These are phyloP conservation scores for Fistulifera pelliculosa DNA, from an alignment of 108 stramenopile species.

Conservation along the genomic window DNA sequence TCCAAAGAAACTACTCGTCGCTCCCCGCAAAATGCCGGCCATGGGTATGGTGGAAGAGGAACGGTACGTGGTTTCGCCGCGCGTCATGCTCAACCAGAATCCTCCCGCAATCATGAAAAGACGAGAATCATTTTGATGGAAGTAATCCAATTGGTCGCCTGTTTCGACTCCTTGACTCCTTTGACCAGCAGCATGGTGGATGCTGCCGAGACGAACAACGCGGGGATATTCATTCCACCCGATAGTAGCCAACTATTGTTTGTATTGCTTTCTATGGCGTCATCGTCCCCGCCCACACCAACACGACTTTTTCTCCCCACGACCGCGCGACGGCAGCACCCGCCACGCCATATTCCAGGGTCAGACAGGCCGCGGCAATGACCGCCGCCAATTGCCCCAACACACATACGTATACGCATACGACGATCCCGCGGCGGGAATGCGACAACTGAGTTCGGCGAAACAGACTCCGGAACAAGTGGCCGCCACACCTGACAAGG, in stretches of 20 bases:
- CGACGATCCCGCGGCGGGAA: slow-evolving; percentile 71
- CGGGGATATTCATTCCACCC: slow-evolving; percentile 39
- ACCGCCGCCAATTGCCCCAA: slow-evolving; percentile 80
- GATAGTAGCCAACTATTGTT: background rate
- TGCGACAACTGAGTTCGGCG: slow-evolving; percentile 75
- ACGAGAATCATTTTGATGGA: slow-evolving; percentile 71
- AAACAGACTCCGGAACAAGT: slow-evolving; percentile 63
- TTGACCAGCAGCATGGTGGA: slow-evolving; percentile 41
- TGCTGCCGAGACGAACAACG: slow-evolving; percentile 42
- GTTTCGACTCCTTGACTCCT: slow-evolving; percentile 75
- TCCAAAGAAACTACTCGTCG: slow-evolving; percentile 78
- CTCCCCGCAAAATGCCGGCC: slow-evolving; percentile 60
- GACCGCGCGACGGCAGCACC: slow-evolving; percentile 82
- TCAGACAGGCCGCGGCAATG: slow-evolving; percentile 67
- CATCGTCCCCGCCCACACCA: no score
- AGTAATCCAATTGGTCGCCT: slow-evolving; percentile 77
- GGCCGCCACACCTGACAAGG: slow-evolving; percentile 65
- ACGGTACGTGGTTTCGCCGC: slow-evolving; percentile 46
- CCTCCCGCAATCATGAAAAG: slow-evolving; percentile 81
- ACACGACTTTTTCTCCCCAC: slow-evolving; percentile 88
- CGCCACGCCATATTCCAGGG: slow-evolving; percentile 74
- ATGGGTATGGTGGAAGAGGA: slow-evolving; percentile 21
- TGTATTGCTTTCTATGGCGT: background rate
- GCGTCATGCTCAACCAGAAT: slow-evolving; percentile 54
- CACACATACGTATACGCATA: slow-evolving; percentile 54